These are phyloP conservation scores for Clonostachys sp. DNA, from an alignment of 2,329 filamentous ascomycete species.

Conservation along the genomic window DNA sequence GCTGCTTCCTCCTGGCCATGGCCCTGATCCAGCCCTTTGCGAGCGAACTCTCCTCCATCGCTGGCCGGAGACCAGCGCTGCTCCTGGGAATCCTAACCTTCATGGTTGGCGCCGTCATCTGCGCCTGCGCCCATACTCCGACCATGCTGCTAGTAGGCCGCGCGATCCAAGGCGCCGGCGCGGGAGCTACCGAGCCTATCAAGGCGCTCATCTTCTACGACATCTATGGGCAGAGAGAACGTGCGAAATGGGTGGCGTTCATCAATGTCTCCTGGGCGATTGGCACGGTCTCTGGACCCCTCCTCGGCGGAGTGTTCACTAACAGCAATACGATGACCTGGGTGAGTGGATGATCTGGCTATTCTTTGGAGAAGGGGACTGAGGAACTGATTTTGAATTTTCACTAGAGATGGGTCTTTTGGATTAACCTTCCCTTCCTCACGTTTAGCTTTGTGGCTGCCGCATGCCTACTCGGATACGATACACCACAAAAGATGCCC, in stretches of 20 bases:
- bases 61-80: constrained; percentile 22
- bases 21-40: constrained; percentile 53
- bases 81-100: constrained; percentile 19
- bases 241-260: constrained; percentile 31
- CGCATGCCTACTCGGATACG: constrained; percentile 17
- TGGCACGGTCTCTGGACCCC: constrained; percentile 37
- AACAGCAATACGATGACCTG: not conserved
- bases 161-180: constrained; percentile 26
- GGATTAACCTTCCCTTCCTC: constrained; percentile 25
- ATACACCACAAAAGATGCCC: constrained; percentile 4
- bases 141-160: constrained; percentile 22
- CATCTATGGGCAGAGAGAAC: constrained; percentile 32
- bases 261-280: constrained; percentile 45
- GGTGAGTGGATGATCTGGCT: not conserved
- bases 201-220: constrained; percentile 25
- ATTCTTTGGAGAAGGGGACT: no score
- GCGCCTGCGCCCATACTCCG: constrained; percentile 22
- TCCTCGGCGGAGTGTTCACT: constrained; percentile 11
- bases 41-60: constrained; percentile 26
- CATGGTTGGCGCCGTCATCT: constrained; percentile 31
- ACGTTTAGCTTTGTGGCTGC: constrained; percentile 12
- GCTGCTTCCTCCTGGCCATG: constrained; percentile 63
- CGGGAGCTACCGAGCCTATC: constrained; percentile 24
- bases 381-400: not conserved
- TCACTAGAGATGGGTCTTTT: constrained; percentile 25